These are phyloP conservation scores for Globisporangium barbulae DNA, from an alignment of 352 stramenopile species.

Conservation along the genomic window DNA sequence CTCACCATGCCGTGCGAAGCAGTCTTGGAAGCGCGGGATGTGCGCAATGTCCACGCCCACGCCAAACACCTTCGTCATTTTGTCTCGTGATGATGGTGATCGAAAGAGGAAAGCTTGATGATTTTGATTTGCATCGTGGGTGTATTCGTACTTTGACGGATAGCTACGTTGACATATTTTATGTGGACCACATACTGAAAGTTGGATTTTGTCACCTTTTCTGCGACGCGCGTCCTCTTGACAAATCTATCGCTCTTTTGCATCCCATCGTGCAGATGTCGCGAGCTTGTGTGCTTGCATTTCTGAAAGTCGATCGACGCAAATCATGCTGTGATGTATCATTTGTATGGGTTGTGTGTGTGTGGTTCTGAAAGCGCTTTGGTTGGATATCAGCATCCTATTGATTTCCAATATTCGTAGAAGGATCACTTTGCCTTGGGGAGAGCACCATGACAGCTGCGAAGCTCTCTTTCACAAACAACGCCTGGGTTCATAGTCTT, in stretches of 20 bases:
- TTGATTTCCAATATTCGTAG: neutral
- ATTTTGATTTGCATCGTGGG: constrained; percentile 9
- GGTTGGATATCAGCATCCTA: too few species aligned
- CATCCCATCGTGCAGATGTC: neutral
- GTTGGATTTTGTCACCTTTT: constrained; percentile 6
- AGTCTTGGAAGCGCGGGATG: constrained; percentile 50
- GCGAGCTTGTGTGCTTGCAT: too few species aligned
- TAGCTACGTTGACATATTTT: neutral
- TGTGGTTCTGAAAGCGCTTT: neutral
- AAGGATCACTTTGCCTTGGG: neutral
- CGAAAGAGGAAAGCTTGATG: neutral
- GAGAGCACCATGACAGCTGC: neutral
- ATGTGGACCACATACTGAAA: neutral
- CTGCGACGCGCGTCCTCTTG: neutral
- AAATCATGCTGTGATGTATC: neutral
- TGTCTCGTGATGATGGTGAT: neutral
- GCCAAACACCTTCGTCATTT: constrained; percentile 39
- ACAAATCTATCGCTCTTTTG: neutral
- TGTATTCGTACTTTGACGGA: neutral
- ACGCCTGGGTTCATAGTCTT: neutral
- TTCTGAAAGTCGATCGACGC: too few species aligned
- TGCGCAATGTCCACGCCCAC: constrained; percentile 73
- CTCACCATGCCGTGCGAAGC: constrained; percentile 53
- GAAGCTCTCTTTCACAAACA: neutral
- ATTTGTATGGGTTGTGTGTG: neutral